Evolutionary conservation across 1,139 yeast genomes (phyloP).

Genomic region (Spencermartinsiella ligniputridi): DNA sequence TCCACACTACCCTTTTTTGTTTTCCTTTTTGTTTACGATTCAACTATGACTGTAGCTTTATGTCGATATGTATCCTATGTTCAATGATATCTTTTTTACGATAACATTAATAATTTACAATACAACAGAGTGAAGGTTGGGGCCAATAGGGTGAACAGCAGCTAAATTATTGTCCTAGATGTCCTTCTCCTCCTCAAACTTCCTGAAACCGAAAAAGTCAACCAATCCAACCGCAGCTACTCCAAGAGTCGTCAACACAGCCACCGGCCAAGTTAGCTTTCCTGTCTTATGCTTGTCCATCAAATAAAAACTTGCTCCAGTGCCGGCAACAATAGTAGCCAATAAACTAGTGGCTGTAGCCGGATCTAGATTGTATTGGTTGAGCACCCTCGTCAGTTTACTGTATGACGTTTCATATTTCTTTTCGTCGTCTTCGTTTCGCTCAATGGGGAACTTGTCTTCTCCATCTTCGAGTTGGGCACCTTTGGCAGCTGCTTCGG

Average conservation of each 20-base stretch:
- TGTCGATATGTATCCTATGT: no score
- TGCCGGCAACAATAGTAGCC: constrained; percentile 26
- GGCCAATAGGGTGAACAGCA: no score
- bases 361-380: constrained; percentile 23
- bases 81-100: no score
- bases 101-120: no score
- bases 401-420: constrained; percentile 16
- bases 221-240: constrained; percentile 26
- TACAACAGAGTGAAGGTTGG: no score
- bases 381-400: constrained; percentile 21
- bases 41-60: no score
- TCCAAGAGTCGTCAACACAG: constrained; percentile 26
- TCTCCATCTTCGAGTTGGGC: constrained; percentile 3
- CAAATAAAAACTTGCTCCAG: constrained; percentile 29
- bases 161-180: no score
- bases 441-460: constrained; percentile 12
- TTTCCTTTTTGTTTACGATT: no score
- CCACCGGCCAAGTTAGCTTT: constrained; percentile 24
- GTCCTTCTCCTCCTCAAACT: constrained; percentile 8
- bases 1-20: no score
- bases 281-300: constrained; percentile 29
- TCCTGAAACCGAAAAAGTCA: constrained; percentile 30
- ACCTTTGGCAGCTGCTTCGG: constrained; percentile 8
- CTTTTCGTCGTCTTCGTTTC: constrained; percentile 9
- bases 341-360: constrained; percentile 29